Evolutionary conservation across 1,284 basidiomycete genomes (phyloP).

Genomic region (Trametes polyzona): DNA sequence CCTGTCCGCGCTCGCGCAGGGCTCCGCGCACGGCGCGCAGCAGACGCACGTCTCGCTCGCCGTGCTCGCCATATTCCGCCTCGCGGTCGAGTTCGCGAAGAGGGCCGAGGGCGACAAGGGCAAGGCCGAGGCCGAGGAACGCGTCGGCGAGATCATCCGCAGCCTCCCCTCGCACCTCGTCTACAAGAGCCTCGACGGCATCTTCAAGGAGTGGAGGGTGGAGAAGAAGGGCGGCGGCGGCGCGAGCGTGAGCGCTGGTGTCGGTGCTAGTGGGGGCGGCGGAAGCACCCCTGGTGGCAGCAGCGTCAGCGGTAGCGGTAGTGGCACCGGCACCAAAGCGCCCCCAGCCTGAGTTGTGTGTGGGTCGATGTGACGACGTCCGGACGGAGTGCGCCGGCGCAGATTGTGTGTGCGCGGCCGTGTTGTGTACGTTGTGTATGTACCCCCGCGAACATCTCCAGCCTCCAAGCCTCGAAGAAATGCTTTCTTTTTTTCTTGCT

Average conservation of each 20-base stretch:
- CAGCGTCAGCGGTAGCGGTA: no score
- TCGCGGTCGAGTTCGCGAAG: conserved; percentile 80
- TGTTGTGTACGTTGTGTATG: conserved; percentile 14
- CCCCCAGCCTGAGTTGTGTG: no score
- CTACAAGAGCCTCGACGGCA: conserved; percentile 88
- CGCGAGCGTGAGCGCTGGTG: no score
- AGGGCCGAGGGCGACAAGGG: conserved; percentile 71
- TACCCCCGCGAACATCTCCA: conserved; percentile 18
- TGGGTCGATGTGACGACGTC: not conserved
- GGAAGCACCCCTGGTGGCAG: no score
- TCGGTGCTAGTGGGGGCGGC: not conserved
- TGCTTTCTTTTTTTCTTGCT: not conserved
- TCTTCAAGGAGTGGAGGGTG: conserved; percentile 89
- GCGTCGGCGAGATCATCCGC: conserved; percentile 87
- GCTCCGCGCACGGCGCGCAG: conserved; percentile 80
- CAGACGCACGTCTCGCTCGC: conserved; percentile 94
- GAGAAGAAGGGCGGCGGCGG: conserved; percentile 71
- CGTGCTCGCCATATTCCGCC: conserved; percentile 87
- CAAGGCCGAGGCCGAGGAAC: conserved; percentile 73
- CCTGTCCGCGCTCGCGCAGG: conserved; percentile 68
- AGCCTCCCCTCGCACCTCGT: conserved; percentile 84
- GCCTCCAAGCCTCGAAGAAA: conserved; percentile 16
- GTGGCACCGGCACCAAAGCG: no score
- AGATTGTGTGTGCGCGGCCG: not conserved
- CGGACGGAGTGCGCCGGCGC: no score